Percentiles rank a stretch among this genome's conserved stretches.
These are phyloP conservation scores for Oenanthe javanica DNA, from an alignment of 140 eudicot genomes.

Conservation along the genomic window DNA sequence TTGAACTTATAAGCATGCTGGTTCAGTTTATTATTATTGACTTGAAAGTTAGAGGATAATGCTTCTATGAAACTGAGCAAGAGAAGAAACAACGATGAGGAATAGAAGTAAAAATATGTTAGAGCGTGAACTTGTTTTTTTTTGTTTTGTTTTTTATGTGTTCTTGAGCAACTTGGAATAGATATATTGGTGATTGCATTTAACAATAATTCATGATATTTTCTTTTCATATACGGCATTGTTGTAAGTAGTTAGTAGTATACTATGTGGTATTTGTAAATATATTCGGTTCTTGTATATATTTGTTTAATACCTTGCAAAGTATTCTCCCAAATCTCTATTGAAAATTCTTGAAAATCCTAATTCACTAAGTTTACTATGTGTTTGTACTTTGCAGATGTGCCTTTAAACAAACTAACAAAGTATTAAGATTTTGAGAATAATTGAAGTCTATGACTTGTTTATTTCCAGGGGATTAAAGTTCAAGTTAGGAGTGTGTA, in stretches of 20 bases:
- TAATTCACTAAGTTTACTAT: not conserved
- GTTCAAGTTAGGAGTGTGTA: conserved; percentile 97
- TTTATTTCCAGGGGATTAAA: conserved; percentile 59
- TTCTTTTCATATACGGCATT: not conserved
- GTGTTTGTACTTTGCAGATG: not conserved
- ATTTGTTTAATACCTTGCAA: not conserved
- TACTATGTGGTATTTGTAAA: not conserved
- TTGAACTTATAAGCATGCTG: not conserved
- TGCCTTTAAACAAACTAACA: conserved; percentile 1
- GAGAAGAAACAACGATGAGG: not conserved
- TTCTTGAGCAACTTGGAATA: not conserved
- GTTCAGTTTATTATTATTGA: not conserved
- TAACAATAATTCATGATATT: not conserved
- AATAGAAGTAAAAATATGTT: not conserved
- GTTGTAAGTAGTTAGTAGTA: not conserved
- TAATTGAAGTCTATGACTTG: not conserved
- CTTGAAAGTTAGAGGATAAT: not conserved
- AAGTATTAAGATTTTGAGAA: not conserved
- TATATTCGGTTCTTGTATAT: not conserved
- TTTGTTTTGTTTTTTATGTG: not conserved
- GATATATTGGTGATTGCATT: not conserved
- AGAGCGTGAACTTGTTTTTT: too few species aligned
- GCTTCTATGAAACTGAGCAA: not conserved
- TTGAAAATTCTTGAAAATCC: not conserved
- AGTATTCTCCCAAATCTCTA: not conserved